Conservation (phyloP, 306 rosid genomes). For the Casuarina equisetifolia region DNA sequence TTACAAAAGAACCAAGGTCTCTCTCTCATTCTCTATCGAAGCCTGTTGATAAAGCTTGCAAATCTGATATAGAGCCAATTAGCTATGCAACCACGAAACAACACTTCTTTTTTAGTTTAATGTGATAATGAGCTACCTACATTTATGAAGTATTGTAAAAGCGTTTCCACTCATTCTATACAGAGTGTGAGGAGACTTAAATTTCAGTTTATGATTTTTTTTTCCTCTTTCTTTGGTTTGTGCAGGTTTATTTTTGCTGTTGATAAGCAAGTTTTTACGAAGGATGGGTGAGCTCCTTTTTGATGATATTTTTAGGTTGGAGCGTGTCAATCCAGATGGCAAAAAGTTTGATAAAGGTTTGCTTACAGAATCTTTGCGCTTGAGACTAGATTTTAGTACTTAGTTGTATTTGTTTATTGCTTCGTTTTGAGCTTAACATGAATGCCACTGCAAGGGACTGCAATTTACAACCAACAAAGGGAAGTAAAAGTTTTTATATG, state of each 20-base stretch:
- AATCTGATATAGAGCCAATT: no score
- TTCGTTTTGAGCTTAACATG: neutral
- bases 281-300: conserved; percentile 79
- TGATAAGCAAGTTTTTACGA: neutral
- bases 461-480: neutral
- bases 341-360: conserved; percentile 84
- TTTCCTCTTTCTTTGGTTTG: neutral
- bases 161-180: no score
- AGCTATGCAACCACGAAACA: no score
- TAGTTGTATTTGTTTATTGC: neutral
- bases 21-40: no score
- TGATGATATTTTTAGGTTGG: conserved; percentile 71
- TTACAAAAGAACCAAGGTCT: no score
- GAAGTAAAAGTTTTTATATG: neutral
- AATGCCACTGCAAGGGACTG: no score
- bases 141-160: no score
- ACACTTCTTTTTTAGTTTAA: no score
- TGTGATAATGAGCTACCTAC: no score
- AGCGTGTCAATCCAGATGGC: conserved; percentile 73
- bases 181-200: no score
- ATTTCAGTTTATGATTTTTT: no score
- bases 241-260: conserved; percentile 10
- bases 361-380: neutral
- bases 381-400: neutral
- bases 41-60: no score